These are phyloP conservation scores for Aspergillus hiratsukae DNA, from an alignment of 2,329 filamentous ascomycete species.

Conservation along the genomic window DNA sequence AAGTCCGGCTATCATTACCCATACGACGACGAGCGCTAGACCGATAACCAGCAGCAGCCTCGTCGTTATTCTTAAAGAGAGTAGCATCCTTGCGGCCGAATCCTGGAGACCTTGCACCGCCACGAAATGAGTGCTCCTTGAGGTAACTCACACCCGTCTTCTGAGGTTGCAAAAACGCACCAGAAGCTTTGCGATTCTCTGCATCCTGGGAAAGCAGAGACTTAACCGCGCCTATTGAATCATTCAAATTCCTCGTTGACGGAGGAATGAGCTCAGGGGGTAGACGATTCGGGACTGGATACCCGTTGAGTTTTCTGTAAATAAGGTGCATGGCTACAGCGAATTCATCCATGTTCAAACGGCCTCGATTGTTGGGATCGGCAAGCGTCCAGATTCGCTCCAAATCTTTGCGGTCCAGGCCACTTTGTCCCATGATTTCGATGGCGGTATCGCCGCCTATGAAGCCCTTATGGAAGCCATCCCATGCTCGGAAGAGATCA, in stretches of 20 bases:
- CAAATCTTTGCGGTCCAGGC: conserved; percentile 81
- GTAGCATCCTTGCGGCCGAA: conserved; percentile 84
- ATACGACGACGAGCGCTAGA: conserved; percentile 88
- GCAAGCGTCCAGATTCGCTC: conserved; percentile 93
- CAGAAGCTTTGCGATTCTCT: conserved; percentile 80
- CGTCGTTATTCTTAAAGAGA: conserved; percentile 90
- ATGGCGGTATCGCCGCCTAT: conserved; percentile 90
- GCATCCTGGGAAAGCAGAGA: conserved; percentile 85
- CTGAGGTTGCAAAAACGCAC: conserved; percentile 85
- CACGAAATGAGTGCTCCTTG: conserved; percentile 88
- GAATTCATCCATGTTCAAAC: conserved; percentile 93
- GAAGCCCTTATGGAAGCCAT: conserved; percentile 87
- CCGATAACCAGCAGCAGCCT: conserved; percentile 79
- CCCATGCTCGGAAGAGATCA: conserved; percentile 91
- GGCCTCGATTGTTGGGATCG: conserved; percentile 89
- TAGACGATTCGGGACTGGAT: conserved; percentile 80
- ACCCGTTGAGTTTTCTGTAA: conserved; percentile 93
- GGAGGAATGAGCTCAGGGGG: conserved; percentile 91
- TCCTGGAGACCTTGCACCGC: conserved; percentile 53
- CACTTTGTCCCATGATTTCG: conserved; percentile 95
- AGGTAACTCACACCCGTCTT: conserved; percentile 98
- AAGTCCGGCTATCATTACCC: conserved; percentile 64
- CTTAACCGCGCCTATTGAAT: conserved; percentile 90
- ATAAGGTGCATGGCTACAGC: conserved; percentile 99
- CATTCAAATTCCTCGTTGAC: conserved; percentile 86